These are phyloP conservation scores for Lantana camara DNA, from an alignment of 257 asterid genomes.

Conservation along the genomic window DNA sequence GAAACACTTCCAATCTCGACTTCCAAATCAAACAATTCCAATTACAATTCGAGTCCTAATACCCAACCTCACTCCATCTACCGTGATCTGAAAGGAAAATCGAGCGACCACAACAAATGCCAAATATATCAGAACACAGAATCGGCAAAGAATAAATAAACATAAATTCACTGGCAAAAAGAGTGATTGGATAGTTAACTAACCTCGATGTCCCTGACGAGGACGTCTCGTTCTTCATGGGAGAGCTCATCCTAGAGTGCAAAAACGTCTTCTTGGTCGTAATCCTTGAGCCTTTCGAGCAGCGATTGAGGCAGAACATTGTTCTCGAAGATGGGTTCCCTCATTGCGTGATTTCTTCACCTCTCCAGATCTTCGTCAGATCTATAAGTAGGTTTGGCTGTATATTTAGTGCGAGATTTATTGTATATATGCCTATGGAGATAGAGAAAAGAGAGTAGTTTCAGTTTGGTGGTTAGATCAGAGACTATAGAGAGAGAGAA, in stretches of 20 bases:
- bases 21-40: not conserved
- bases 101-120: conserved; percentile 20
- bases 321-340: conserved; percentile 44
- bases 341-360: conserved; percentile 33
- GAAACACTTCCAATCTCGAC: conserved; percentile 1
- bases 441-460: conserved; percentile 12
- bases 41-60: not conserved
- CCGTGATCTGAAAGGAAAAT: conserved; percentile 20
- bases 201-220: conserved; percentile 89
- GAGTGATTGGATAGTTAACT: not conserved
- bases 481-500: conserved; percentile 35
- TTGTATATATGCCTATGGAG: not conserved
- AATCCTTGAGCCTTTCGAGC: conserved; percentile 96
- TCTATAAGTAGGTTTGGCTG: conserved; percentile 27
- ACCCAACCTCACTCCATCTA: not conserved
- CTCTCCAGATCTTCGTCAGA: conserved; percentile 45
- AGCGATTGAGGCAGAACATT: conserved; percentile 61
- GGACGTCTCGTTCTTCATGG: conserved; percentile 63
- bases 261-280: conserved; percentile 90
- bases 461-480: conserved; percentile 49
- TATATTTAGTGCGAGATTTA: conserved; percentile 11
- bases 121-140: conserved; percentile 3
- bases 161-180: no score
- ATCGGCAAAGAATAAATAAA: not conserved
- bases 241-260: conserved; percentile 91